Base-by-base conservation (phyloP, 306 rosid genomes). In the Leucaena leucocephala region DNA sequence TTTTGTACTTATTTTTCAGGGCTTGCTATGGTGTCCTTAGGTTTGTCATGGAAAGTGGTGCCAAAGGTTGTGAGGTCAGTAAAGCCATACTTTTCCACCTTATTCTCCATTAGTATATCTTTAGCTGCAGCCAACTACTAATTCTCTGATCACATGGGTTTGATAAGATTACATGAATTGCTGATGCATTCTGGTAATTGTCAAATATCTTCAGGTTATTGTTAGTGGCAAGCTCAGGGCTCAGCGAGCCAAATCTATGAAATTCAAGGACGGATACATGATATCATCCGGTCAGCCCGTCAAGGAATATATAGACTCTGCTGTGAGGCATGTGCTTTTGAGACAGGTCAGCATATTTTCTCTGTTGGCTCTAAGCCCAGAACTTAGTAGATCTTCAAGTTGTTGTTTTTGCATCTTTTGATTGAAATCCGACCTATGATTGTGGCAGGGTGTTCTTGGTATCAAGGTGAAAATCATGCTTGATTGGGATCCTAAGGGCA, bases 11-110 rank as follows among this genome's bases (percentile, higher is more conserved):
- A n/a, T 38, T 44, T 49, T 38, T 75, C 27, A 89, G 91, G 85
- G 89, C 86, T 69, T 89, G 90, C 80, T 84, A 87, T 86, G 90
- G 90, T 82, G 90, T 90, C 39, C 81, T 82, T 21, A 80, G 88
- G 73, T 85, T 87, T 81, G 87, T 89, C 54, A 85, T 89, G 90
- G 91, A 89, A 81, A 85, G 84, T 82, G 87, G 90, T 9, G 86
- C 90, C 39, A 87, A 87, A 42, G 91, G 89, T 84, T 85, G 91
- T 2, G 86, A 85, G 88, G 87, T 89, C n/a, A 57, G 66, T 55
- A 55, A 27, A 68, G 45, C 55, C 40, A 49, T 11, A 57, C 63
- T 19, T 57, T 19, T 21, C 14, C 13, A 57, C 21, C 38, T 1
- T 27, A 6, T 52, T 52, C 39, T 22, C n/a, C 36, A 27, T 9